These are phyloP conservation scores for Myotisia sp. DNA, from an alignment of 2,329 filamentous ascomycete genomes.

Conservation along the genomic window DNA sequence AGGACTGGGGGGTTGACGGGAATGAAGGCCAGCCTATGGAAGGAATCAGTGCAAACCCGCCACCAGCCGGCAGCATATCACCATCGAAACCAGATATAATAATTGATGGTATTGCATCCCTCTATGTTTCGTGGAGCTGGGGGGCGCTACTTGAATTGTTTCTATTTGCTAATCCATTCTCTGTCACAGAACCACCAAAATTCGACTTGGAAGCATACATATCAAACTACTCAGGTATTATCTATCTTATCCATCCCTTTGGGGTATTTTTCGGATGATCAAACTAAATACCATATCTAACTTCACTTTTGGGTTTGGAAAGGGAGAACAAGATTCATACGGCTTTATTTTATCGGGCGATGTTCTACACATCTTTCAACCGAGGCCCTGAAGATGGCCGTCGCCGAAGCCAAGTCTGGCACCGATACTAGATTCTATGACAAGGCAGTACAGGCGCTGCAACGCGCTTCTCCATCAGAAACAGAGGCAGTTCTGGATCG, in stretches of 20 bases:
- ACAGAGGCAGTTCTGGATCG: slow-evolving; percentile 53
- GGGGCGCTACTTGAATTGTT: not conserved
- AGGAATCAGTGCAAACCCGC: too few species aligned
- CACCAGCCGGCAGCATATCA: too few species aligned
- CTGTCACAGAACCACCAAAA: slow-evolving; percentile 54
- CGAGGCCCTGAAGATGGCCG: slow-evolving; percentile 67
- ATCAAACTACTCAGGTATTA: slow-evolving; percentile 67
- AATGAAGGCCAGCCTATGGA: too few species aligned
- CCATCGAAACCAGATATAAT: slow-evolving; percentile 1
- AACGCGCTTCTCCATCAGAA: slow-evolving; percentile 49
- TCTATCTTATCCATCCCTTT: not conserved
- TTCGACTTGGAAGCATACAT: slow-evolving; percentile 87
- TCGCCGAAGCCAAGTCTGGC: slow-evolving; percentile 60
- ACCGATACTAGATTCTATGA: slow-evolving; percentile 60
- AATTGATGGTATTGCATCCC: slow-evolving; percentile 3
- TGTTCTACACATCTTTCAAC: slow-evolving; percentile 60
- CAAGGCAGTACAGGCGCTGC: slow-evolving; percentile 52
- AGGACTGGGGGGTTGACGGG: too few species aligned
- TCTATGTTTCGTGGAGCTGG: not conserved
- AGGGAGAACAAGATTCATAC: slow-evolving; percentile 70
- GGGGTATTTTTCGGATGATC: not conserved
- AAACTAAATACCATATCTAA: slow-evolving; percentile 9
- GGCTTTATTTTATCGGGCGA: slow-evolving; percentile 67
- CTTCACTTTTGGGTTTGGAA: slow-evolving; percentile 1
- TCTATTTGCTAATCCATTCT: not conserved